These are phyloP conservation scores for Turritis glabra DNA, from an alignment of 345 rosid genomes.

Conservation along the genomic window DNA sequence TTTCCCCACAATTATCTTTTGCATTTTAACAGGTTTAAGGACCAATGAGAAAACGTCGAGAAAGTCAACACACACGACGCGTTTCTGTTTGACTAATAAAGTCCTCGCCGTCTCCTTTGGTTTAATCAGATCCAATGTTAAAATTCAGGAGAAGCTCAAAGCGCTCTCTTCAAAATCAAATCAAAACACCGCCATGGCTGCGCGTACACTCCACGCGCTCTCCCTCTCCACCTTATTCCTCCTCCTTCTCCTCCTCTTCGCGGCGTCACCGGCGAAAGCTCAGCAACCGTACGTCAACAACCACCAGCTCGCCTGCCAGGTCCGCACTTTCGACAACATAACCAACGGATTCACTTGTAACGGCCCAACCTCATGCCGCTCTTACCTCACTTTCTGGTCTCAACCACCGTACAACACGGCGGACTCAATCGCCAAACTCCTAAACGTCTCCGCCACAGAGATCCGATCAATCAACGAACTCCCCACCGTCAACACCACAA, in stretches of 20 bases:
- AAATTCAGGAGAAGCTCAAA: slow-evolving; percentile 4
- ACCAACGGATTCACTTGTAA: slow-evolving; percentile 62
- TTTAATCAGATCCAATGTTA: neutral
- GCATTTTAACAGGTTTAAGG: neutral
- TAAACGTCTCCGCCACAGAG: slow-evolving; percentile 41
- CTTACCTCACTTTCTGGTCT: slow-evolving; percentile 80
- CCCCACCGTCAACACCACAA: slow-evolving; percentile 39
- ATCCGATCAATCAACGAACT: slow-evolving; percentile 62
- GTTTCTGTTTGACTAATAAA: slow-evolving; percentile 22
- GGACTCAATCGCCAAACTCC: slow-evolving; percentile 42
- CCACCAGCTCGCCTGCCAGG: slow-evolving; percentile 50
- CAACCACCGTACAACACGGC: slow-evolving; percentile 48
- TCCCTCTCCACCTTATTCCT: neutral
- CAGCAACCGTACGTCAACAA: slow-evolving; percentile 74
- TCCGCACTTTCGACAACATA: slow-evolving; percentile 29
- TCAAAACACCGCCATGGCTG: slow-evolving; percentile 10
- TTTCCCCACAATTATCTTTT: neutral
- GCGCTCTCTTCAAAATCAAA: neutral
- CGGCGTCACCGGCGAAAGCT: slow-evolving; percentile 16
- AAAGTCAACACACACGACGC: slow-evolving; percentile 33
- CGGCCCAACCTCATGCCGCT: slow-evolving; percentile 53
- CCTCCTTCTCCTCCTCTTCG: slow-evolving; percentile 21
- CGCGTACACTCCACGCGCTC: slow-evolving; percentile 22
- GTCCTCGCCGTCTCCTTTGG: slow-evolving; percentile 21
- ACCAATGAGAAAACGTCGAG: slow-evolving; percentile 5